Evolutionary conservation across 2,329 filamentous ascomycete genomes (phyloP).

Genomic region (Spiromastix sp.): DNA sequence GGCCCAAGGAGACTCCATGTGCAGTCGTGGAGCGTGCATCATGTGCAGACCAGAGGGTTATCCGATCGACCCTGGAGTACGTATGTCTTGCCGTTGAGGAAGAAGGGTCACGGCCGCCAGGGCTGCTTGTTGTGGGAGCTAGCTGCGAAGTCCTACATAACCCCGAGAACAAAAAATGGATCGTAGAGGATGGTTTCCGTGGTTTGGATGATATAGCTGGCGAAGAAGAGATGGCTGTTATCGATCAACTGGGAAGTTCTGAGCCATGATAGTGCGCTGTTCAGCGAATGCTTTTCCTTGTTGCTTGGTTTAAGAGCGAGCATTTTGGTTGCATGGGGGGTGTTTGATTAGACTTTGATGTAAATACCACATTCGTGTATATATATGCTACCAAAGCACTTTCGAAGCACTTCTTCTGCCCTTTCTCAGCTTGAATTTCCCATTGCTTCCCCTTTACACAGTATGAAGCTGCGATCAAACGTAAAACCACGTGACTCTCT

Average conservation of each 20-base stretch:
- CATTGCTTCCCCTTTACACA: no score
- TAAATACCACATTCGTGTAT: no score
- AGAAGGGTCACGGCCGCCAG: conserved; percentile 81
- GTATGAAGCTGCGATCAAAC: no score
- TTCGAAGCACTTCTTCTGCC: no score
- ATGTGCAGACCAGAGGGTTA: conserved; percentile 87
- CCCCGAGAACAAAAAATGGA: conserved; percentile 57
- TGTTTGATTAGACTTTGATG: not conserved
- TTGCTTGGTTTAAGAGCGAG: no score
- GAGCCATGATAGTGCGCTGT: no score
- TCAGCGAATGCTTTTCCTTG: no score
- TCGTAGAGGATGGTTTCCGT: conserved; percentile 76
- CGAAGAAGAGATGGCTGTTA: conserved; percentile 13
- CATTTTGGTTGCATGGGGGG: not conserved
- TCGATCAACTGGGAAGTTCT: conserved; percentile 9
- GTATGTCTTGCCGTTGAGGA: conserved; percentile 77
- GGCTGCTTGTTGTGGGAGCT: conserved; percentile 71
- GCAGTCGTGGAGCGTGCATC: conserved; percentile 89
- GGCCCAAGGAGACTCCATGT: conserved; percentile 72
- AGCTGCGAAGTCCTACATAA: conserved; percentile 70
- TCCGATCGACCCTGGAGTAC: conserved; percentile 71
- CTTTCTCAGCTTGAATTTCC: no score
- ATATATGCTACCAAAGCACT: no score
- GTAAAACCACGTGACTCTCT: no score
- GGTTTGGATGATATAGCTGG: conserved; percentile 49